Evolutionary conservation across 176 grass and related monocot genomes (phyloP), one percentile per base, ranked within the genome.

Genomic region (Carex myosuroides): DNA sequence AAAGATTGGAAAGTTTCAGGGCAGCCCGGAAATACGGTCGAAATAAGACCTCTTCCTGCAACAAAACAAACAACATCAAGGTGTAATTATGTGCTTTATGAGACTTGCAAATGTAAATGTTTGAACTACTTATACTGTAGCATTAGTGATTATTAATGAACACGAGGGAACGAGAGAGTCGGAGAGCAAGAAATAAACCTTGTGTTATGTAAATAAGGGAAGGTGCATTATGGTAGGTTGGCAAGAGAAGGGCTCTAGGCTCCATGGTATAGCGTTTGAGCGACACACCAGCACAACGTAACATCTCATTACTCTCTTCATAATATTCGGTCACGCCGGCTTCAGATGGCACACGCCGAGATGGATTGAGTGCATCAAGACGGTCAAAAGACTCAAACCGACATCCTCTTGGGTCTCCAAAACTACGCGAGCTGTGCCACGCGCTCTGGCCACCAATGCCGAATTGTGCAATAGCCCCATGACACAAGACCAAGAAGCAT

Each of bases 311-410:
- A 9, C 9, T 63, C 84, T 83, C 35, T 26, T 90, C 84, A 53
- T 70, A 90, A 70, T 86, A 79, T 58, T 90, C 88, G 0, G 88
- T 89, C 29, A 90, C 9, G 20, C 88, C 84, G 7, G 80, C 88
- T 78, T 90, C 88, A 3, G 88, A 89, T 11, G 24, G 68, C 26
- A 89, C 48, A 18, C 60, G 33, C 5, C 18, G 60, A 61, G 74
- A 75, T 17, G 87, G 70, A 41, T 62, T 81, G 13, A 83, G 77
- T 16, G 68, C 48, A 8, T 78, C 70, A 8, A 91, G 70, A 69
- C 83, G 87, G 6, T 86, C 83, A 11, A 35, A 35, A 4, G 33
- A 35, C 33, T 35, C 33, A 35, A 88, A 66, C 20, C 39, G 86
- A 16, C 89, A 91, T 33, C 78, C 67, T 42, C 60, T 72, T 0